Evolutionary conservation across 176 grass and related monocot genomes (phyloP).

Genomic region (Zea mays): DNA sequence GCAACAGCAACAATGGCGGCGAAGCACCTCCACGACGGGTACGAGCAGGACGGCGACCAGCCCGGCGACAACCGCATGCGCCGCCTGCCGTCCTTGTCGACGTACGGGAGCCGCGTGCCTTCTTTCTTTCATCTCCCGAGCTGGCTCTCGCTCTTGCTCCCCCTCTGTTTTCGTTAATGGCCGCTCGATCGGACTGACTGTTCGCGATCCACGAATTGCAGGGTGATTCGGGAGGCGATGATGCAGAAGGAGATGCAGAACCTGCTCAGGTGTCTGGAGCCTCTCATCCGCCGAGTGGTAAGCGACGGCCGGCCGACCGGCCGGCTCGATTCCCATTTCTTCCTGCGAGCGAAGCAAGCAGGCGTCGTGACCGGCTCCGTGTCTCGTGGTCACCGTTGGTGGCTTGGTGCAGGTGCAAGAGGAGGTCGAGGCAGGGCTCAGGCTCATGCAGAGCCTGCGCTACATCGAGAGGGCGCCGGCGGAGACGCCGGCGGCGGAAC

Average conservation of each 20-base stretch:
- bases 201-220: constrained; percentile 21
- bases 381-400: background rate
- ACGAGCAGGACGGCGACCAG: constrained; percentile 51
- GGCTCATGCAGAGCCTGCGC: too few relatives aligned
- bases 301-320: background rate
- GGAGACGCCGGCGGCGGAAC: background rate
- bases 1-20: constrained; percentile 42
- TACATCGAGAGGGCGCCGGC: too few relatives aligned
- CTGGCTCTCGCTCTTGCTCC: too few relatives aligned
- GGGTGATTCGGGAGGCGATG: constrained; percentile 74
- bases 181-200: background rate
- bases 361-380: constrained; percentile 18
- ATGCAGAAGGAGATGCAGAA: constrained; percentile 53
- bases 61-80: constrained; percentile 56
- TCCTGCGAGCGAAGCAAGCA: background rate
- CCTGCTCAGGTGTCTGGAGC: constrained; percentile 54
- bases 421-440: too few relatives aligned
- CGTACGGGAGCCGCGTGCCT: constrained; percentile 27
- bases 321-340: background rate
- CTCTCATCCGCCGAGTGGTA: constrained; percentile 78
- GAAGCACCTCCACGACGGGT: constrained; percentile 52
- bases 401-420: too few relatives aligned
- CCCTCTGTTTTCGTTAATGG: background rate
- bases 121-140: too few relatives aligned
- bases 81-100: constrained; percentile 62